A percentile compares a stretch with the other conserved stretches of the same genome.
Evolutionary conservation across 305 asterid genomes (phyloP).

Genomic region (Fraxinus dipetala): DNA sequence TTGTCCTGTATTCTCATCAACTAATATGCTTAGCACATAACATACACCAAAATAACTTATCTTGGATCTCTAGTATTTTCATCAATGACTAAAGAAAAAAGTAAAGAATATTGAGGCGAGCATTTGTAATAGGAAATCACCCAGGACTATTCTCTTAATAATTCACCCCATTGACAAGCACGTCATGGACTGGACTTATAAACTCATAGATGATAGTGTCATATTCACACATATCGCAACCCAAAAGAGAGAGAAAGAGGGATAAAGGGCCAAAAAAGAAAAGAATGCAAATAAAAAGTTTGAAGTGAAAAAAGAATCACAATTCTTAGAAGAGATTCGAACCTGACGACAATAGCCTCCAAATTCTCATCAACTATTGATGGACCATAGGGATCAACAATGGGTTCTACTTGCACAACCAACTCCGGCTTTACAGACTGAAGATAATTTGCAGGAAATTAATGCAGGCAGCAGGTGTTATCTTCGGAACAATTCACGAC

Average conservation of each 20-base stretch:
- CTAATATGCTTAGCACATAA: not conserved
- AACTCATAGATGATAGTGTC: not conserved
- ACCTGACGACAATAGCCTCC: constrained; percentile 95
- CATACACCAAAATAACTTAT: not conserved
- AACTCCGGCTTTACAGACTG: constrained; percentile 79
- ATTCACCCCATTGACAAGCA: not conserved
- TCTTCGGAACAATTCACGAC: constrained; percentile 18
- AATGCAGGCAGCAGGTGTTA: constrained; percentile 23
- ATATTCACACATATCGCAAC: not conserved
- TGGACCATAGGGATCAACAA: constrained; percentile 92
- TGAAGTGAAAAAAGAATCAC: not conserved
- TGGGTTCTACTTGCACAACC: constrained; percentile 73
- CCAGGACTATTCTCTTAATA: not conserved
- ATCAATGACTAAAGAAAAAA: not conserved
- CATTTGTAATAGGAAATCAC: not conserved
- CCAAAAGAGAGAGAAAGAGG: not conserved
- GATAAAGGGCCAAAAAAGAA: constrained; percentile 2
- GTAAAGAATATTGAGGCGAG: not conserved
- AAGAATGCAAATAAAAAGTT: not conserved
- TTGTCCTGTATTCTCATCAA: not conserved
- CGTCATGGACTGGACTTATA: not conserved
- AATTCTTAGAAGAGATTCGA: constrained; percentile 7
- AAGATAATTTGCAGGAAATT: constrained; percentile 14
- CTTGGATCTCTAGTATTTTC: not conserved
- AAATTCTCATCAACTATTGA: constrained; percentile 71